Base-by-base conservation (phyloP, 2,329 filamentous ascomycete species). In the Sporothrix dimorphospora region DNA sequence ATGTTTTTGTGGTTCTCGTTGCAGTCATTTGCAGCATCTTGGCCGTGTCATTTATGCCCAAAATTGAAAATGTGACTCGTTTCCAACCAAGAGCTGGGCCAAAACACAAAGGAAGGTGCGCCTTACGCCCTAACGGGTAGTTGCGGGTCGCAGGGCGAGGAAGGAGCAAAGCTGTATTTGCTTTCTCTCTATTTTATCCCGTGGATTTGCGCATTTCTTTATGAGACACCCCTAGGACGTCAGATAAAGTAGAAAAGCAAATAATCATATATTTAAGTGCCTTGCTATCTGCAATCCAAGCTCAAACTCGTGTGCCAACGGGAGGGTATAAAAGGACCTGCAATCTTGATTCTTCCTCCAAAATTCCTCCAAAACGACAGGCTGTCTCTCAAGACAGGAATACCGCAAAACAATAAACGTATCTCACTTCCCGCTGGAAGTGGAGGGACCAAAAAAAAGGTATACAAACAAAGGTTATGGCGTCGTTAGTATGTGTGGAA, bases 1-100 rank as follows among this genome's bases (percentile, higher is more conserved):
- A 65, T 45, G 12, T 45, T 65, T 38, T 21, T n/a, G 55, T 59
- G 53, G 27, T 73, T 72, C 72, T 72, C n/a, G n/a, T 42, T 14
- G 19, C 34, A 12, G 19, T 5, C 8, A 16, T 21, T 45, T 24
- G 59, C 16, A 14, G 59, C 38, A 24, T 63, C n/a, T 38, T 24
- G 38, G 59, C n/a, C 59, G 40, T 63, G 59, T 19, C 38, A 27
- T 65, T 65, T 45, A 65, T 65, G 59, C 59, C 59, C 59, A 65
- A 63, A 65, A 45, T 19, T 19, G 38, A 65, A 65, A 45, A 27
- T 19, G 38, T 42, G 34, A 63, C 59, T 42, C 19, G 59, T 63
- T n/a, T 63, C 5, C n/a, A 30, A 11, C 30, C 59, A 12, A 30
- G 53, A 30, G 24, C 21, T 30, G 53, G 53, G 53, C 12, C 40